These are phyloP conservation scores for Fraxinus americana DNA, from an alignment of 257 asterid species.

Conservation along the genomic window DNA sequence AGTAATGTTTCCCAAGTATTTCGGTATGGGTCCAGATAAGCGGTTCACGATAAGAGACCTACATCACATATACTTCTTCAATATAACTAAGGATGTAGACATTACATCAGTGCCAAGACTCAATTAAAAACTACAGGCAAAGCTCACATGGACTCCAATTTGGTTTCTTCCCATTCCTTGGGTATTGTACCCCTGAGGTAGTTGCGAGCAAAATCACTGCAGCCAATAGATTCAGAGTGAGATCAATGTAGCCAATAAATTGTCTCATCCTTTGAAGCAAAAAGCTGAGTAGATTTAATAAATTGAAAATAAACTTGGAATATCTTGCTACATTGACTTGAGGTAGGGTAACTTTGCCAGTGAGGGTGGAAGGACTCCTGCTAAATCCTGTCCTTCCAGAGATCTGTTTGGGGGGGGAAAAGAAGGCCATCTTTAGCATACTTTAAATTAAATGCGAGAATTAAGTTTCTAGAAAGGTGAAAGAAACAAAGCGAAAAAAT, in stretches of 20 bases:
- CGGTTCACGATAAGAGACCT: slow-evolving; percentile 51
- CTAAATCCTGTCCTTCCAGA: slow-evolving; percentile 56
- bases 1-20: slow-evolving; percentile 55
- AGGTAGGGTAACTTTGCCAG: slow-evolving; percentile 52
- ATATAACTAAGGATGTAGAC: background rate
- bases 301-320: background rate
- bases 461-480: too few species aligned
- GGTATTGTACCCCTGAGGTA: slow-evolving; percentile 66
- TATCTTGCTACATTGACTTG: slow-evolving; percentile 41
- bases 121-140: background rate
- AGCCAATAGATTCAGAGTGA: slow-evolving; percentile 9
- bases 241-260: too few species aligned
- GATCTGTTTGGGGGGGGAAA: slow-evolving; percentile 33
- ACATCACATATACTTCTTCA: slow-evolving; percentile 9
- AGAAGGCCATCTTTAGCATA: background rate
- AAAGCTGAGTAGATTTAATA: background rate
- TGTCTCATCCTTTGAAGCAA: background rate
- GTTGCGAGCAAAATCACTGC: slow-evolving; percentile 60
- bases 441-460: too few species aligned
- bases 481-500: background rate
- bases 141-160: slow-evolving; percentile 47
- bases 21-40: slow-evolving; percentile 63
- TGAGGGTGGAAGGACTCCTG: slow-evolving; percentile 64
- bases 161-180: slow-evolving; percentile 55
- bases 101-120: background rate